Base-by-base conservation (phyloP, 192 early-diverging fungal genomes). In the Mortierella hygrophila region DNA sequence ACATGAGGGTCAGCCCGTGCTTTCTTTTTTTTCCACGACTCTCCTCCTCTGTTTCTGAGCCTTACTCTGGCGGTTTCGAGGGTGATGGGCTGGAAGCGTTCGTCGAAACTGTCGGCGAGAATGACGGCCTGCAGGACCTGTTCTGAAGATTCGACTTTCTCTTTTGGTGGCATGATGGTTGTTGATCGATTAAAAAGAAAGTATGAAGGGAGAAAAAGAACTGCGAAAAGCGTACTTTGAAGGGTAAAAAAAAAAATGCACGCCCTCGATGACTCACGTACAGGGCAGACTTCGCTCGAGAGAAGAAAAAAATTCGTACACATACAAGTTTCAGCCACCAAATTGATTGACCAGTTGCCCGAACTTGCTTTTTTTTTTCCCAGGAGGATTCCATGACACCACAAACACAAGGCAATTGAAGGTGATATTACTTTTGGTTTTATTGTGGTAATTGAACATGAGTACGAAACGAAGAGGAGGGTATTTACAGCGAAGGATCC, bases 101-200 rank as follows among this genome's bases (percentile, higher is more conserved):
- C 92, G 83, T 99, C 92, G 82, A 95, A 97, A 26, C 93, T 94
- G 86, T 99, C 99, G 3, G 97, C 96, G 73, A 99, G 92, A 74
- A 99, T 91, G 74, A 99, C 95, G 8, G 98, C 99, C 88, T 95
- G 94, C 20, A 97, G 90, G 57, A 94, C 90, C 77, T 94, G 91
- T 72, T 95, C 95, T 52, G 91, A 63, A n/a, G 84, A 86, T 81
- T 86, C 84, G 41, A 86, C 79, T 44, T 81, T 86, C 35, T 86
- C 84, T 40, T 86, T 86, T 80, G 84, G 84, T 42, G 84, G 84
- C 84, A 86, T 86, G 52, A 4, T 70, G 1, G 21, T 42, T 41
- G n/a, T 41, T 38, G 40, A 70, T 42, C 40, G 69, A 70, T 70
- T 70, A 23, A n/a, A 70, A 41, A 70, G 44, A 46, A 20, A 52